These are phyloP conservation scores for Pestalotiopsis sp. DNA, from an alignment of 2,329 filamentous ascomycete species.

Conservation along the genomic window DNA sequence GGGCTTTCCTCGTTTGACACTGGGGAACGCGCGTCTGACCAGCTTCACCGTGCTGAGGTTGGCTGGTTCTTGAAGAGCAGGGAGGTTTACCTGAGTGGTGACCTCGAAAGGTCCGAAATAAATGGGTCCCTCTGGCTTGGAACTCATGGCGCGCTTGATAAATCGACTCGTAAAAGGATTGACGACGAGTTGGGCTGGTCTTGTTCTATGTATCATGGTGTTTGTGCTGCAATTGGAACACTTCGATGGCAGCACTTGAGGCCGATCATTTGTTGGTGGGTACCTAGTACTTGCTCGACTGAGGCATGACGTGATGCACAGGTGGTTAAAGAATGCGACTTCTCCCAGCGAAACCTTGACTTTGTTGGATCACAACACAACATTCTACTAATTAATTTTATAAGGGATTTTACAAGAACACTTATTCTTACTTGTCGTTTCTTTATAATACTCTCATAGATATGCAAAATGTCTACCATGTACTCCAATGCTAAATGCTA, in stretches of 20 bases:
- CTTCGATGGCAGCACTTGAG: not conserved
- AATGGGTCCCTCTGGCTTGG: slow-evolving; percentile 38
- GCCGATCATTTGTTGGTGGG: not conserved
- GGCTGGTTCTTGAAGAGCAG: not conserved
- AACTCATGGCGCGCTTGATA: slow-evolving; percentile 19
- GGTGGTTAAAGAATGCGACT: not conserved
- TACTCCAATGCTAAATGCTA: slow-evolving; percentile 10
- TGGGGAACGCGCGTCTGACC: not conserved
- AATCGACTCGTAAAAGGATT: slow-evolving; percentile 15
- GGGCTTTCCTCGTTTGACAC: too few relatives aligned
- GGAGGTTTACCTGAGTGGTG: slow-evolving; percentile 65
- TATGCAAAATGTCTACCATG: not conserved
- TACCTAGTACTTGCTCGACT: not conserved
- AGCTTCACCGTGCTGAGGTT: not conserved
- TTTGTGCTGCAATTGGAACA: not conserved
- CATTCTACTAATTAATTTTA: not conserved
- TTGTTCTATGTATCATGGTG: slow-evolving; percentile 21
- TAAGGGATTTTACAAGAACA: not conserved
- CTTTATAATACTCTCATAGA: not conserved
- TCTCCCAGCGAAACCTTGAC: not conserved
- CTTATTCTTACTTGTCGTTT: not conserved
- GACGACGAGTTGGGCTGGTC: slow-evolving; percentile 10
- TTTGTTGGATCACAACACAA: not conserved
- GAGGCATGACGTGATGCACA: slow-evolving; percentile 1
- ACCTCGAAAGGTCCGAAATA: slow-evolving; percentile 79